These are phyloP conservation scores for Silene conica DNA, from an alignment of 148 eudicot species.

Conservation along the genomic window DNA sequence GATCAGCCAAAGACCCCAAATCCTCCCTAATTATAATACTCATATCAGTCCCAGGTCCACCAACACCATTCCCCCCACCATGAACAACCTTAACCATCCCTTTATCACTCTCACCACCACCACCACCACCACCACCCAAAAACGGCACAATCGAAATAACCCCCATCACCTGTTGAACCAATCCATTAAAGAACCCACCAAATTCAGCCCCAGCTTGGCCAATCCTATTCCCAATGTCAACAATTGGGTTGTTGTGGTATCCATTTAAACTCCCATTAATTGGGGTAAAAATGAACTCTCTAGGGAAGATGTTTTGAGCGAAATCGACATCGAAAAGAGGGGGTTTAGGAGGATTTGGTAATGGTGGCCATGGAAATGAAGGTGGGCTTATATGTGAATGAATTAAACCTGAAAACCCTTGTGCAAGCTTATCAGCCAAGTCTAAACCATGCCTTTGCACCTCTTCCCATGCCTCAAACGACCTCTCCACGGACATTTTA, in stretches of 20 bases:
- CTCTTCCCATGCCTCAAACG: conserved; percentile 98
- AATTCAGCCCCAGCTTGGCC: conserved; percentile 84
- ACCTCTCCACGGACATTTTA: conserved; percentile 79
- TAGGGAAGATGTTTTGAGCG: conserved; percentile 46
- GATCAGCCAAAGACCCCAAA: conserved; percentile 60
- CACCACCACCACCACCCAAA: conserved; percentile 32
- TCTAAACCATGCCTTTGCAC: conserved; percentile 89
- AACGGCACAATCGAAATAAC: conserved; percentile 49
- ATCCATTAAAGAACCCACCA: conserved; percentile 70
- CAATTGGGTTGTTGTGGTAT: conserved; percentile 25
- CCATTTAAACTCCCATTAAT: conserved; percentile 51
- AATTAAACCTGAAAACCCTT: conserved; percentile 77
- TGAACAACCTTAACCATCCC: conserved; percentile 32
- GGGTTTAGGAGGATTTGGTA: conserved; percentile 55
- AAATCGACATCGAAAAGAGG: conserved; percentile 73
- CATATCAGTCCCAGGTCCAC: conserved; percentile 30
- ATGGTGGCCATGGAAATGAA: conserved; percentile 66
- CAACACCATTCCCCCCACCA: conserved; percentile 24
- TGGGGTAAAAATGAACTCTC: conserved; percentile 54
- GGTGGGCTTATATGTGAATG: conserved; percentile 80
- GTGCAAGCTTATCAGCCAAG: conserved; percentile 72
- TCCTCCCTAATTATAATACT: conserved; percentile 52
- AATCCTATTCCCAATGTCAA: conserved; percentile 71
- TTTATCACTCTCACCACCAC: conserved; percentile 32
- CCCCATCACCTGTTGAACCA: conserved; percentile 72